Percentiles rank a stretch among this genome's conserved stretches.
Conservation (phyloP, 2,329 filamentous ascomycete genomes). For the Paracoccidioides brasiliensis region DNA sequence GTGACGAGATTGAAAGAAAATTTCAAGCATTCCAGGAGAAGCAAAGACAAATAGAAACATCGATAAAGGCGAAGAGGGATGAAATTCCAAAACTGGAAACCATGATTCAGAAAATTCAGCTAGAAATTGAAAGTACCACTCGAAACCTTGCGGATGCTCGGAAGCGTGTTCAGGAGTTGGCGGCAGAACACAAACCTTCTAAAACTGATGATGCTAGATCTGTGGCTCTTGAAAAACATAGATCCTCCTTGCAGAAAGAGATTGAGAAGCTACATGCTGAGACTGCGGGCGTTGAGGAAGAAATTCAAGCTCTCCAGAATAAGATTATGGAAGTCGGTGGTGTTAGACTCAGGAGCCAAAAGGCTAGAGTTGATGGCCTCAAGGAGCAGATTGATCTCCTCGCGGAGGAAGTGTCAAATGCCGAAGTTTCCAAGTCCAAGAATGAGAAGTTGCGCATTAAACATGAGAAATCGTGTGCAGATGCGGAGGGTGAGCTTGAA, state of each 20-base stretch:
- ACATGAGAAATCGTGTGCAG: constrained; percentile 67
- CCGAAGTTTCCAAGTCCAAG: constrained; percentile 80
- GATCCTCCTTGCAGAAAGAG: constrained; percentile 61
- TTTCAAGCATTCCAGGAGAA: constrained; percentile 77
- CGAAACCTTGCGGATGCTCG: constrained; percentile 74
- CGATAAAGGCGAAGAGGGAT: constrained; percentile 57
- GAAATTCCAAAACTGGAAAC: constrained; percentile 78
- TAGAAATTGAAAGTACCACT: constrained; percentile 78
- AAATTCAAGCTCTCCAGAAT: constrained; percentile 85
- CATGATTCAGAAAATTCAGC: constrained; percentile 74
- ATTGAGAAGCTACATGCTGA: constrained; percentile 68
- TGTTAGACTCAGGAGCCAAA: constrained; percentile 79
- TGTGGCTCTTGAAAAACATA: constrained; percentile 60
- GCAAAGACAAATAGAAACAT: constrained; percentile 63
- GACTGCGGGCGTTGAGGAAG: constrained; percentile 78
- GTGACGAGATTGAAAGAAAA: constrained; percentile 69
- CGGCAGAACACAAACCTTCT: constrained; percentile 66
- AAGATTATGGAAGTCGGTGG: constrained; percentile 98
- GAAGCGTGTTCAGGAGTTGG: constrained; percentile 72
- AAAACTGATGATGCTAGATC: constrained; percentile 67
- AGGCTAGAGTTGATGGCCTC: constrained; percentile 75
- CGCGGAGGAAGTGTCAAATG: constrained; percentile 68
- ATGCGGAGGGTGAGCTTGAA: constrained; percentile 67
- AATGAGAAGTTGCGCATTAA: constrained; percentile 85
- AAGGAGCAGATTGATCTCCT: constrained; percentile 75